A percentile compares a stretch with the other conserved stretches of the same genome.
These are phyloP conservation scores for Leccinellum rugosiceps DNA, from an alignment of 768 basidiomycete genomes.

Conservation along the genomic window DNA sequence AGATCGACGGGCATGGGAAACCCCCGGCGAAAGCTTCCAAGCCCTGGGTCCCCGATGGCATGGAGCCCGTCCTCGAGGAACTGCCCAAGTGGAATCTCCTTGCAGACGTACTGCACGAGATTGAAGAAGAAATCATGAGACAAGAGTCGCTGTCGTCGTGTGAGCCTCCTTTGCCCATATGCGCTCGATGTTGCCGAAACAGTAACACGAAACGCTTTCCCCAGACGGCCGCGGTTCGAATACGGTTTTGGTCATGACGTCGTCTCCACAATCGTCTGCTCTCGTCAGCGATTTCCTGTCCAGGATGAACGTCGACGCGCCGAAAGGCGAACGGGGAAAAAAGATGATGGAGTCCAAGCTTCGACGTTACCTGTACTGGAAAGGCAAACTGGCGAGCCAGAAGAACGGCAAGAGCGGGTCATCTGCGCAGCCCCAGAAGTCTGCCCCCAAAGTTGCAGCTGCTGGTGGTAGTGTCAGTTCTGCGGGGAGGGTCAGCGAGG, in stretches of 20 bases:
- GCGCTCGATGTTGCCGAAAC: neutral
- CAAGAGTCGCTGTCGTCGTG: slow-evolving; percentile 42
- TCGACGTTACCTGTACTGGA: slow-evolving; percentile 77
- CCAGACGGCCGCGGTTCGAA: slow-evolving; percentile 55
- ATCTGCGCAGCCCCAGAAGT: neutral
- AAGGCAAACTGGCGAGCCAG: slow-evolving; percentile 41
- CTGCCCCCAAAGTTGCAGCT: slow-evolving; percentile 12
- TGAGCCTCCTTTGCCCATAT: slow-evolving; percentile 2
- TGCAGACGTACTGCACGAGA: slow-evolving; percentile 82
- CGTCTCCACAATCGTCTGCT: slow-evolving; percentile 69
- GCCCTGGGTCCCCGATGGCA: slow-evolving; percentile 68
- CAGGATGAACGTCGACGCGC: slow-evolving; percentile 50
- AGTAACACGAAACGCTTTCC: neutral
- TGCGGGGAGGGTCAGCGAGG: slow-evolving; percentile 55
- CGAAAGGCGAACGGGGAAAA: slow-evolving; percentile 61
- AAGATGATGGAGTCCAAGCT: slow-evolving; percentile 80
- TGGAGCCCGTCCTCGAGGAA: slow-evolving; percentile 89
- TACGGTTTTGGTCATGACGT: slow-evolving; percentile 84
- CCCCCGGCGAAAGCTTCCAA: slow-evolving; percentile 10
- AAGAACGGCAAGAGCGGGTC: slow-evolving; percentile 21
- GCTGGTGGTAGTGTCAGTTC: slow-evolving; percentile 7
- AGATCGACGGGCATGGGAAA: slow-evolving; percentile 33
- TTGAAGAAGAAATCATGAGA: slow-evolving; percentile 79
- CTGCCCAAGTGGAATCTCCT: slow-evolving; percentile 91
- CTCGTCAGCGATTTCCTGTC: slow-evolving; percentile 80